Conservation (phyloP, 2,329 filamentous ascomycete species). For the Aspergillus sp. region DNA sequence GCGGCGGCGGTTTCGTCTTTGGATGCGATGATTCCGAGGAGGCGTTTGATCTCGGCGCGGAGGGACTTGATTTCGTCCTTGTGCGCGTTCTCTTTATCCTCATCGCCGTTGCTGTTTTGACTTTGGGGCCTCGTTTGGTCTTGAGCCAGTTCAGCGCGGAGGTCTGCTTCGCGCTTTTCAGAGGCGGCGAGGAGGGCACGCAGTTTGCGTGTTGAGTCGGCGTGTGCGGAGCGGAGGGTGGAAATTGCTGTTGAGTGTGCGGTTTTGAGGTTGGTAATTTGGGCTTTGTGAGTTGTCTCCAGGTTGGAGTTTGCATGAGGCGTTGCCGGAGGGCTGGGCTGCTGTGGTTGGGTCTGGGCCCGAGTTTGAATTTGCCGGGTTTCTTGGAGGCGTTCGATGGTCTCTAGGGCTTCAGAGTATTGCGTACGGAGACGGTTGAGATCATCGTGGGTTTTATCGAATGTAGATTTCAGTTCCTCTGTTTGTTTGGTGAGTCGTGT, state of each 20-base stretch:
- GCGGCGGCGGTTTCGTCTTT: slow-evolving; percentile 43
- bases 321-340: slow-evolving; percentile 32
- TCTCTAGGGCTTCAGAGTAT: slow-evolving; percentile 31
- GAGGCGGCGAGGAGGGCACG: slow-evolving; percentile 33
- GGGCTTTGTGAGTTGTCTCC: slow-evolving; percentile 35
- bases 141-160: slow-evolving; percentile 32
- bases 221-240: slow-evolving; percentile 38
- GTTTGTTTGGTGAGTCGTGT: slow-evolving; percentile 34
- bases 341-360: slow-evolving; percentile 18
- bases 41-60: slow-evolving; percentile 32
- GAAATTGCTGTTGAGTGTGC: slow-evolving; percentile 38
- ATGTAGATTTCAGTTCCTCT: slow-evolving; percentile 34
- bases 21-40: slow-evolving; percentile 36
- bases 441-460: slow-evolving; percentile 33
- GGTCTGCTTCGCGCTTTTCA: slow-evolving; percentile 35
- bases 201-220: slow-evolving; percentile 37
- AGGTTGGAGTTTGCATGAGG: slow-evolving; percentile 21
- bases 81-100: neutral
- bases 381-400: slow-evolving; percentile 31
- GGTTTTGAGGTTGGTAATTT: slow-evolving; percentile 38
- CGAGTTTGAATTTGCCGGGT: slow-evolving; percentile 13
- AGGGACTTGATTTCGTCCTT: slow-evolving; percentile 26
- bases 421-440: slow-evolving; percentile 32
- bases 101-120: neutral
- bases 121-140: slow-evolving; percentile 11